Evolutionary conservation across 2,329 filamentous ascomycete genomes (phyloP).

Genomic region (Colletotrichum trifolii): DNA sequence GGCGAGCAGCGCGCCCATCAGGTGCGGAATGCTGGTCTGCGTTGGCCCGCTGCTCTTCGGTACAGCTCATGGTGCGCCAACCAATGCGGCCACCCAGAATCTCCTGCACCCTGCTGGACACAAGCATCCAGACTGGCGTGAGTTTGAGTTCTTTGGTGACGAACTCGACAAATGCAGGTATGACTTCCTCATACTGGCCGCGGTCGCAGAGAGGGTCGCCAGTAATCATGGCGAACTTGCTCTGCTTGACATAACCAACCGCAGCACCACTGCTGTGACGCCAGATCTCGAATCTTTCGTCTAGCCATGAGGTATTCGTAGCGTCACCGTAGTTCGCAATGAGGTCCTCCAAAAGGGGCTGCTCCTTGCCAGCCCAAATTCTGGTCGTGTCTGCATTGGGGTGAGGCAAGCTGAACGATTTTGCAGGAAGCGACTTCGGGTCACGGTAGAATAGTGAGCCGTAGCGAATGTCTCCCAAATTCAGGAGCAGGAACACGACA

Average conservation of each 20-base stretch:
- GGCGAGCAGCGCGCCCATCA: constrained; percentile 80
- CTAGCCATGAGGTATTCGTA: constrained; percentile 92
- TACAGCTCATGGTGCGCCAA: constrained; percentile 90
- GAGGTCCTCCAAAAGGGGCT: constrained; percentile 84
- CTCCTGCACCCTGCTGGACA: constrained; percentile 81
- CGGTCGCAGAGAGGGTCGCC: constrained; percentile 88
- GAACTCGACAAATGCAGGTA: constrained; percentile 79
- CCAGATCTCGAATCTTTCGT: constrained; percentile 90
- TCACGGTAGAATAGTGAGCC: constrained; percentile 90
- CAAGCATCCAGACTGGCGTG: constrained; percentile 89
- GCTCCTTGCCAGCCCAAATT: constrained; percentile 48
- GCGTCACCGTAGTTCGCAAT: constrained; percentile 97
- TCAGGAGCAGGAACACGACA: constrained; percentile 85
- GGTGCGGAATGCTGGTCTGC: constrained; percentile 76
- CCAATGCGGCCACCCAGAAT: constrained; percentile 83
- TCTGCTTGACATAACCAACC: constrained; percentile 82
- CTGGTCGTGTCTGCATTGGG: constrained; percentile 83
- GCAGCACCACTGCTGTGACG: constrained; percentile 87
- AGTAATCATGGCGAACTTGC: constrained; percentile 83
- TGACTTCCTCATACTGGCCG: constrained; percentile 79
- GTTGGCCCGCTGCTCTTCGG: constrained; percentile 88
- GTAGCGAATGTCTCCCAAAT: constrained; percentile 89
- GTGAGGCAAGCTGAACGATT: constrained; percentile 75
- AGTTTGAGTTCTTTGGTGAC: constrained; percentile 75
- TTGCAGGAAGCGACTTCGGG: constrained; percentile 84